These are phyloP conservation scores for Iris macrosiphon DNA, from an alignment of 106 monocot species.

Conservation along the genomic window DNA sequence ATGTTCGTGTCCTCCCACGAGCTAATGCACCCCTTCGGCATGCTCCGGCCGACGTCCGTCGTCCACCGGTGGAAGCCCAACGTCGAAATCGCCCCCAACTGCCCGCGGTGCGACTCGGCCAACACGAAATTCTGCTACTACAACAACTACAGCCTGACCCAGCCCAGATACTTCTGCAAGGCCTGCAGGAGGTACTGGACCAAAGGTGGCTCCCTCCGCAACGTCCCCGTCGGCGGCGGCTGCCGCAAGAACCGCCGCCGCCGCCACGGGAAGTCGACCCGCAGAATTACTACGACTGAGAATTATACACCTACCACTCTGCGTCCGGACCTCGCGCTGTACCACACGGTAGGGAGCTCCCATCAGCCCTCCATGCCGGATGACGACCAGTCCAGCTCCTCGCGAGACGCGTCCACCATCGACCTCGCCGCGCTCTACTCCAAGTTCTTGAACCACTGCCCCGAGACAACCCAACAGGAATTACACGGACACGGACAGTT, in stretches of 20 bases:
- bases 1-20: neutral
- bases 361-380: neutral
- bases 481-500: too few relatives aligned
- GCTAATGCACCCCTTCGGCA: constrained; percentile 3
- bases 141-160: constrained; percentile 48
- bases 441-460: constrained; percentile 9
- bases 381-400: neutral
- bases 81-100: constrained; percentile 45
- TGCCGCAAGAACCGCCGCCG: constrained; percentile 20
- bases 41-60: neutral
- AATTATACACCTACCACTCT: too few relatives aligned
- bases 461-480: too few relatives aligned
- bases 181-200: constrained; percentile 27
- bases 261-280: constrained; percentile 1
- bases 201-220: constrained; percentile 20
- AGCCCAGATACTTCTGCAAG: constrained; percentile 37
- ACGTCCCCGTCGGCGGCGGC: constrained; percentile 17
- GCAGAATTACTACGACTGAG: too few relatives aligned
- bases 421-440: constrained; percentile 13
- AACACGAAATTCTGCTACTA: constrained; percentile 60
- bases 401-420: neutral
- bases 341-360: constrained; percentile 4
- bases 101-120: constrained; percentile 31
- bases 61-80: constrained; percentile 35
- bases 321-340: constrained; percentile 10